phyloP scores from a whole-genome alignment of 441 rosid genomes.

The Theobroma grandiflorum region DNA sequence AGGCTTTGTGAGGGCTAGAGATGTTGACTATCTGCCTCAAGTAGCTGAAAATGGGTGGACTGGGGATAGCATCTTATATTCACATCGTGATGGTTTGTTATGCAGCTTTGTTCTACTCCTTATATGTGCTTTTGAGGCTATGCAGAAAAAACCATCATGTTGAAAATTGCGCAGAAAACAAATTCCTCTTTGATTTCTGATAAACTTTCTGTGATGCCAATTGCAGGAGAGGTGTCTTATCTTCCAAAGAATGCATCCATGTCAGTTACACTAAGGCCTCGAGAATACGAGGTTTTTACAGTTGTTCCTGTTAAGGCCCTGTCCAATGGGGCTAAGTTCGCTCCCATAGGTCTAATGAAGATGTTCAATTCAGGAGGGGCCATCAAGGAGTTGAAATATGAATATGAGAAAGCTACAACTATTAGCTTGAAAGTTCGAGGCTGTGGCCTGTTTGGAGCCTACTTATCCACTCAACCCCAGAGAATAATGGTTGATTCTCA shows the following conservation, averaged over 20 bases:
- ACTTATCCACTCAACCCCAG: slow-evolving; percentile 48
- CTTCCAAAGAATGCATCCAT: slow-evolving; percentile 57
- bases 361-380: slow-evolving; percentile 74
- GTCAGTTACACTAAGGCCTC: slow-evolving; percentile 61
- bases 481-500: slow-evolving; percentile 42
- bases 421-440: slow-evolving; percentile 51
- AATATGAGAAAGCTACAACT: slow-evolving; percentile 25
- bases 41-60: slow-evolving; percentile 58
- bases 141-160: background rate
- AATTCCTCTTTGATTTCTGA: background rate
- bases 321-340: slow-evolving; percentile 46
- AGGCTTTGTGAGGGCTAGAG: slow-evolving; percentile 56
- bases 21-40: slow-evolving; percentile 60
- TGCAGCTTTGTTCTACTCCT: background rate
- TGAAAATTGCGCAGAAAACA: no score
- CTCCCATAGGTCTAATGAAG: slow-evolving; percentile 54
- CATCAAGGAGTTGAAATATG: slow-evolving; percentile 51
- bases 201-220: slow-evolving; percentile 9
- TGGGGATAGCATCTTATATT: slow-evolving; percentile 59
- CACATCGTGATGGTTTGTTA: slow-evolving; percentile 60
- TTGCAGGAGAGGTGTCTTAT: slow-evolving; percentile 65
- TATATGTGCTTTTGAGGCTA: background rate
- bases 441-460: slow-evolving; percentile 58
- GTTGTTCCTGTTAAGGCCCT: slow-evolving; percentile 64
- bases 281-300: slow-evolving; percentile 66